Evolutionary conservation across 1,139 yeast genomes (phyloP).

Genomic region (Debaryomycetaceae sp.): DNA sequence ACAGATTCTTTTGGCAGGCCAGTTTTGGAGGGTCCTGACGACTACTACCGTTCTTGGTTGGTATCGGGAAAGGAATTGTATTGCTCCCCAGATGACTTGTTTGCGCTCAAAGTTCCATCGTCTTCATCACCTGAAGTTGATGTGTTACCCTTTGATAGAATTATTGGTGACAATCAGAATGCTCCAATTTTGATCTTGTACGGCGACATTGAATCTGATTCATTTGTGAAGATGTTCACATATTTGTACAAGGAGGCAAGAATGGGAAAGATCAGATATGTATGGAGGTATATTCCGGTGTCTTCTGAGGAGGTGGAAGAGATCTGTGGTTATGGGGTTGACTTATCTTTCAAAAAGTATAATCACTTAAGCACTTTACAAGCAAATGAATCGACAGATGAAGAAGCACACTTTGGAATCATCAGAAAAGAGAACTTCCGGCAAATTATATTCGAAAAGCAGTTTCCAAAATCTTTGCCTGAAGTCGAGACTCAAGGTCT

Average conservation of each 20-base stretch:
- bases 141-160: slow-evolving; percentile 52
- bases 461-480: slow-evolving; percentile 21
- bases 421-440: slow-evolving; percentile 8
- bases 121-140: slow-evolving; percentile 14
- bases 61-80: slow-evolving; percentile 50
- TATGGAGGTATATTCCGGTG: slow-evolving; percentile 66
- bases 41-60: slow-evolving; percentile 48
- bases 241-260: slow-evolving; percentile 59
- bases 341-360: slow-evolving; percentile 51
- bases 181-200: slow-evolving; percentile 48
- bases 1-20: slow-evolving; percentile 36
- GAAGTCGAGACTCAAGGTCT: slow-evolving; percentile 39
- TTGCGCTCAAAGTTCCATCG: slow-evolving; percentile 55
- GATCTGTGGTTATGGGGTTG: slow-evolving; percentile 67
- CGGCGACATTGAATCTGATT: slow-evolving; percentile 47
- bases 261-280: slow-evolving; percentile 65
- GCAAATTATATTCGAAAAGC: slow-evolving; percentile 10
- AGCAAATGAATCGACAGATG: background rate
- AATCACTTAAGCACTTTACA: background rate
- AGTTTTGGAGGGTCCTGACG: slow-evolving; percentile 15
- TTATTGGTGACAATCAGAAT: slow-evolving; percentile 44
- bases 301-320: slow-evolving; percentile 21
- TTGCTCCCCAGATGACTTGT: slow-evolving; percentile 66
- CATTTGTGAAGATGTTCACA: slow-evolving; percentile 55
- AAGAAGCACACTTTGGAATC: background rate